phyloP scores from a whole-genome alignment of 345 rosid genomes.

The Diplotaxis tenuifolia region DNA sequence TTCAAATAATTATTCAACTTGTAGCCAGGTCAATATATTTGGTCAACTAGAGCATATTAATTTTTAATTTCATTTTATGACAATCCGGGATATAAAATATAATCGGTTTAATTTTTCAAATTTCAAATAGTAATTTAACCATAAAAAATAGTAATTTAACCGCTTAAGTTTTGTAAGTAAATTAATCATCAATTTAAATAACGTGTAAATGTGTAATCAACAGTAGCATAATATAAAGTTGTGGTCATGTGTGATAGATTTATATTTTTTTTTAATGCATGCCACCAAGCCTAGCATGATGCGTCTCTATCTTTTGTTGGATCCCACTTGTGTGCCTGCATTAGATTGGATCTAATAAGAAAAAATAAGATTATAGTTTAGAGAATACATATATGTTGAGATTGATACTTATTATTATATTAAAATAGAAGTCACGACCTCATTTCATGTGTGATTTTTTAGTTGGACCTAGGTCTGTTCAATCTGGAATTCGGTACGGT shows the following conservation, averaged over 20 bases:
- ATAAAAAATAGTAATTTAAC: neutral
- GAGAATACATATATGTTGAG: neutral
- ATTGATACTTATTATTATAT: no score
- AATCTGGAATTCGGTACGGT: no score
- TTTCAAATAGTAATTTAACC: neutral
- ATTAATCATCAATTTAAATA: neutral
- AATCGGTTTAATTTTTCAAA: neutral
- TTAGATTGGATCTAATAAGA: constrained; percentile 13
- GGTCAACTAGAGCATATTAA: neutral
- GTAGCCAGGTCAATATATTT: neutral
- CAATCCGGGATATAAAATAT: neutral
- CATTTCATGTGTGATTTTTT: no score
- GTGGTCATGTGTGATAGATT: constrained; percentile 13
- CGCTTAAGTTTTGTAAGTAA: neutral
- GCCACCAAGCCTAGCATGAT: constrained; percentile 31
- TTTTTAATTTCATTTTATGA: neutral
- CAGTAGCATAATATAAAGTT: constrained; percentile 12
- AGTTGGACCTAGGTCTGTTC: no score
- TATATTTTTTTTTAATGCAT: neutral
- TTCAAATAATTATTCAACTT: neutral
- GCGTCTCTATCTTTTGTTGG: constrained; percentile 30
- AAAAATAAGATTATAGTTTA: neutral
- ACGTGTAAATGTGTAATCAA: neutral
- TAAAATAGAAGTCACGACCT: no score
- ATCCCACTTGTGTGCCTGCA: constrained; percentile 34